Conservation (phyloP, 441 rosid species). For the Geranium incanum region DNA sequence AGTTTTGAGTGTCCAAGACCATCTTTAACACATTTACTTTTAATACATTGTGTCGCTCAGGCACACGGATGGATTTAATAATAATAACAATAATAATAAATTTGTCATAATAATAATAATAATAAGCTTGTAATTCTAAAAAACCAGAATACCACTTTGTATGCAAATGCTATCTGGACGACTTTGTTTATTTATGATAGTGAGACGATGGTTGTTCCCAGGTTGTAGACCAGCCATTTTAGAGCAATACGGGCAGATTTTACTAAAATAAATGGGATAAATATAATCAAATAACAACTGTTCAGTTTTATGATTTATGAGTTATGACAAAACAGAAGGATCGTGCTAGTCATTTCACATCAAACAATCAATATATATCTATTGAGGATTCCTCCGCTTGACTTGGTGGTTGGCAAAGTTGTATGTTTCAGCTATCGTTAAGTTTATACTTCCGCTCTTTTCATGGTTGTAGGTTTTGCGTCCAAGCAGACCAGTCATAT, state of each 20-base stretch:
- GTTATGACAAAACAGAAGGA: not conserved
- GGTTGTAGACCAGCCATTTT: too few species aligned
- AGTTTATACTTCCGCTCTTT: constrained; percentile 14
- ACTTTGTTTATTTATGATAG: not conserved
- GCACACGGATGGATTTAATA: not conserved
- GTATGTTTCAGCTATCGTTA: constrained; percentile 11
- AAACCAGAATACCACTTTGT: not conserved
- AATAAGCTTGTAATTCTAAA: not conserved
- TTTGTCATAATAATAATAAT: not conserved
- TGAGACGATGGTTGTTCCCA: too few species aligned
- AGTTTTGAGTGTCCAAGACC: not conserved
- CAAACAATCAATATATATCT: not conserved
- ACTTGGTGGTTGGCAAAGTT: not conserved
- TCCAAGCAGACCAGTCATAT: constrained; percentile 60
- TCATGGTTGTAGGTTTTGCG: constrained; percentile 57
- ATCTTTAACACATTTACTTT: not conserved
- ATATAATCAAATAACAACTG: not conserved
- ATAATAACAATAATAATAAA: not conserved
- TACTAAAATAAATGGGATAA: too few species aligned
- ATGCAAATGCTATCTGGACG: not conserved
- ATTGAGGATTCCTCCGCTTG: not conserved
- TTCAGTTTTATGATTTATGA: not conserved
- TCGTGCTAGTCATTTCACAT: not conserved
- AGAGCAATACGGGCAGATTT: too few species aligned
- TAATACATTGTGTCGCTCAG: not conserved